Percentiles rank a stretch among this genome's conserved stretches.
Conservation (phyloP, 2,329 filamentous ascomycete species). For the Exophiala viscosa region DNA sequence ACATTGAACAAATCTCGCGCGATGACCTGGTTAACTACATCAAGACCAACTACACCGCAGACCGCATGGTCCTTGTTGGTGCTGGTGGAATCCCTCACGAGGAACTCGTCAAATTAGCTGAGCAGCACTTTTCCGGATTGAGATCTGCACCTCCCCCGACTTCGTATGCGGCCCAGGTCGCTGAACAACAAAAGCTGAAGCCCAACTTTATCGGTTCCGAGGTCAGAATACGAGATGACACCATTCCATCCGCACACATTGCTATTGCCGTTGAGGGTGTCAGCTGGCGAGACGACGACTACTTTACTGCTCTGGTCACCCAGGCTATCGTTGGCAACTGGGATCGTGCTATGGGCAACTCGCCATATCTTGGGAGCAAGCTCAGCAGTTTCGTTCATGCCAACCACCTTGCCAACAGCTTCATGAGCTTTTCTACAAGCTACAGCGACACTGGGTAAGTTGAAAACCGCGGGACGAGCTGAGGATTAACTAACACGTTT, state of each 20-base stretch:
- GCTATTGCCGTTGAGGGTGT: conserved; percentile 98
- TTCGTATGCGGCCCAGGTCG: conserved; percentile 66
- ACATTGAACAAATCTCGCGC: conserved; percentile 93
- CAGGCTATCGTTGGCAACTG: conserved; percentile 99
- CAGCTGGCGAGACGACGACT: conserved; percentile 98
- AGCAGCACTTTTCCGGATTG: conserved; percentile 86
- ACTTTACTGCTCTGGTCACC: conserved; percentile 95
- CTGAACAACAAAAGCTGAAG: conserved; percentile 74
- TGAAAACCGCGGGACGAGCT: background rate
- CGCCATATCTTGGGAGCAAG: conserved; percentile 96
- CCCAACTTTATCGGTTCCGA: conserved; percentile 97
- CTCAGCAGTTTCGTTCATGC: conserved; percentile 92
- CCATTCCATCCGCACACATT: conserved; percentile 92
- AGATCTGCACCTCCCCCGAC: conserved; percentile 67
- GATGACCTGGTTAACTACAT: conserved; percentile 93
- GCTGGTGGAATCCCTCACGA: conserved; percentile 91
- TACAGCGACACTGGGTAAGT: conserved; percentile 97
- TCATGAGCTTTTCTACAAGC: conserved; percentile 99
- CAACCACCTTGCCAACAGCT: conserved; percentile 96
- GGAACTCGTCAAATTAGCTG: conserved; percentile 89
- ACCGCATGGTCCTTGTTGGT: conserved; percentile 98
- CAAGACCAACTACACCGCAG: conserved; percentile 98
- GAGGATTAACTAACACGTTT: conserved; percentile 25
- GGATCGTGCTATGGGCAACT: conserved; percentile 98
- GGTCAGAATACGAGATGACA: conserved; percentile 92